Percentiles rank a stretch among this genome's conserved stretches.
Evolutionary conservation across 106 monocot genomes (phyloP).

Genomic region (Platanthera guangdongensis): DNA sequence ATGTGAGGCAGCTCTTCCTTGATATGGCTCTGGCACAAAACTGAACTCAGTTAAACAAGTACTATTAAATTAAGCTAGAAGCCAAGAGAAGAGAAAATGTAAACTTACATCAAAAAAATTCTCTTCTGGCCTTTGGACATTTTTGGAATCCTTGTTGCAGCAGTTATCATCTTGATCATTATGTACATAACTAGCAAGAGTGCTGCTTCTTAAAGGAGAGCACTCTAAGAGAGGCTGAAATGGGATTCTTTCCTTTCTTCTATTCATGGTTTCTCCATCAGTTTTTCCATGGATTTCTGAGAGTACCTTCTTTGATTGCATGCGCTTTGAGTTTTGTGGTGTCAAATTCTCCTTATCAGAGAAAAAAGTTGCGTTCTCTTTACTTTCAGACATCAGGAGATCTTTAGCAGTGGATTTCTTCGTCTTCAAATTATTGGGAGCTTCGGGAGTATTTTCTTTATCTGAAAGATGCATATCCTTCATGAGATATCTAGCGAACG

Average conservation of each 20-base stretch:
- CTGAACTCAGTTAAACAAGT: background rate
- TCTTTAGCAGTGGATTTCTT: background rate
- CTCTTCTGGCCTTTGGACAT: background rate
- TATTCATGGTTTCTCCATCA: constrained; percentile 21
- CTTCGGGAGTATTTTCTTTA: constrained; percentile 23
- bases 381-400: background rate
- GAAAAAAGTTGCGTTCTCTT: constrained; percentile 10
- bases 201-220: constrained; percentile 17
- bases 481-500: no score
- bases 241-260: constrained; percentile 29
- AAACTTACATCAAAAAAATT: background rate
- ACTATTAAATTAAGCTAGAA: background rate
- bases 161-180: background rate
- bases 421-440: background rate
- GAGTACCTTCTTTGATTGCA: constrained; percentile 11
- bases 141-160: background rate
- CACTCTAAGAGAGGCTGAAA: constrained; percentile 25
- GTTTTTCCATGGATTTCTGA: constrained; percentile 9
- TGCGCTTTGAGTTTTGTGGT: constrained; percentile 10
- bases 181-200: background rate
- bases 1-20: constrained; percentile 11
- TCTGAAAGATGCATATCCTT: constrained; percentile 7
- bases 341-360: constrained; percentile 30
- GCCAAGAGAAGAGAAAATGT: background rate
- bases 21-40: constrained; percentile 13